These are phyloP conservation scores for Pisolithus orientalis DNA, from an alignment of 768 basidiomycete species.

Conservation along the genomic window DNA sequence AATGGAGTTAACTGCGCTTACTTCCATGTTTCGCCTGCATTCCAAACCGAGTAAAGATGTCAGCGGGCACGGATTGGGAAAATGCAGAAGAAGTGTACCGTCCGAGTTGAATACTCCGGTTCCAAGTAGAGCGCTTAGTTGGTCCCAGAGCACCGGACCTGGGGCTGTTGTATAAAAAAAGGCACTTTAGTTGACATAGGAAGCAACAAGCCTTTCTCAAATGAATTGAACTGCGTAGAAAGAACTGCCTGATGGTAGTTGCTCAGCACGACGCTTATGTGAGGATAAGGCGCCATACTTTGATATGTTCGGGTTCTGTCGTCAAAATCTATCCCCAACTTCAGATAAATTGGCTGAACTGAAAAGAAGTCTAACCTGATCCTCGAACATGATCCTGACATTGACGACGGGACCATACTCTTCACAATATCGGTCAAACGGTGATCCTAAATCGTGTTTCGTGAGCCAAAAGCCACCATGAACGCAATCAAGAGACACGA, in stretches of 20 bases:
- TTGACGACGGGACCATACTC: conserved; percentile 28
- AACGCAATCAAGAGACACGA: background rate
- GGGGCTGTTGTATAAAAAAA: conserved; percentile 13
- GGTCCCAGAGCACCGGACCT: conserved; percentile 11
- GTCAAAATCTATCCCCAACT: conserved; percentile 34
- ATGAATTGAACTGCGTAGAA: conserved; percentile 38
- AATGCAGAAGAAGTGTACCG: conserved; percentile 24
- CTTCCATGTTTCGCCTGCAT: conserved; percentile 53
- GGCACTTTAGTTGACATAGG: conserved; percentile 5
- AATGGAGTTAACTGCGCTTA: conserved; percentile 14
- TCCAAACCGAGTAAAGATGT: background rate
- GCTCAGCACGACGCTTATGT: background rate
- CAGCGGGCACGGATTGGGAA: background rate
- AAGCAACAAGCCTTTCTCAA: conserved; percentile 30
- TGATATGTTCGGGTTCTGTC: conserved; percentile 43
- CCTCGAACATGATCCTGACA: conserved; percentile 31
- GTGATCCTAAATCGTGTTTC: conserved; percentile 21
- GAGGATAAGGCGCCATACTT: conserved; percentile 16
- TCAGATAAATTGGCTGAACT: background rate
- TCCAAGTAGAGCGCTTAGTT: conserved; percentile 36
- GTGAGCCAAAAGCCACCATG: background rate
- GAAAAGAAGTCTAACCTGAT: conserved; percentile 25
- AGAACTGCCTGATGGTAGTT: conserved; percentile 30
- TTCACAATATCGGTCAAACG: conserved; percentile 16
- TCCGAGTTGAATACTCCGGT: conserved; percentile 58